phyloP scores from a whole-genome alignment of 2,329 filamentous ascomycete genomes.

The Pseudogymnoascus sp. region DNA sequence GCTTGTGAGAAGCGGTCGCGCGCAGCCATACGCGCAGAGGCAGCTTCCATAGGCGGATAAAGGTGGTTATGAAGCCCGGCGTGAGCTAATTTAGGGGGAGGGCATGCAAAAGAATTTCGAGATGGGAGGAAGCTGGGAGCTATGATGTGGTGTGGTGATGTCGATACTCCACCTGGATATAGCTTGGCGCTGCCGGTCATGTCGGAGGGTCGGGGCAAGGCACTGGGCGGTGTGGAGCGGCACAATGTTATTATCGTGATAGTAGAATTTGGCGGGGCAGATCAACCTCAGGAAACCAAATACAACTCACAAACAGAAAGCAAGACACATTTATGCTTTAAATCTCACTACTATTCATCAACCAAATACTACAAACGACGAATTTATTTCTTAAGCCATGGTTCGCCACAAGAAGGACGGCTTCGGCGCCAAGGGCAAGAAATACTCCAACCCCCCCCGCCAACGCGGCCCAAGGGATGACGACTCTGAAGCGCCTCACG shows the following conservation, averaged over 20 bases:
- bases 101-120: not conserved
- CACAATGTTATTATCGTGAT: not conserved
- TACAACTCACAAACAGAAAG: not conserved
- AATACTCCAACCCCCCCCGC: conserved; percentile 51
- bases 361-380: not conserved
- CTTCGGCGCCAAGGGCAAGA: conserved; percentile 59
- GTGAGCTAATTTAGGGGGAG: not conserved
- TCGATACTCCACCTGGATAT: not conserved
- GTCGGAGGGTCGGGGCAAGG: not conserved
- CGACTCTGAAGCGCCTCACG: conserved; percentile 30
- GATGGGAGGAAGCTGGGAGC: conserved; percentile 1
- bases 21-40: conserved; percentile 88
- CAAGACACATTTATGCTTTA: not conserved
- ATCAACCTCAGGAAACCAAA: not conserved
- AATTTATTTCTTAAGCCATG: conserved; percentile 44
- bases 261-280: conserved; percentile 4
- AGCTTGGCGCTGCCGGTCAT: not conserved
- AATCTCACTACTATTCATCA: not conserved
- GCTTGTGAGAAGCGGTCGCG: conserved; percentile 87
- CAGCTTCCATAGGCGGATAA: conserved; percentile 66
- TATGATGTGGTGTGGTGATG: conserved; percentile 10
- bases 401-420: conserved; percentile 94
- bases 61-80: conserved; percentile 6
- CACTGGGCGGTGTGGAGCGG: not conserved
- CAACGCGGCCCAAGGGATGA: conserved; percentile 42